Base-by-base conservation (phyloP, 805 yeast genomes). In the Kodamaea laetipori region DNA sequence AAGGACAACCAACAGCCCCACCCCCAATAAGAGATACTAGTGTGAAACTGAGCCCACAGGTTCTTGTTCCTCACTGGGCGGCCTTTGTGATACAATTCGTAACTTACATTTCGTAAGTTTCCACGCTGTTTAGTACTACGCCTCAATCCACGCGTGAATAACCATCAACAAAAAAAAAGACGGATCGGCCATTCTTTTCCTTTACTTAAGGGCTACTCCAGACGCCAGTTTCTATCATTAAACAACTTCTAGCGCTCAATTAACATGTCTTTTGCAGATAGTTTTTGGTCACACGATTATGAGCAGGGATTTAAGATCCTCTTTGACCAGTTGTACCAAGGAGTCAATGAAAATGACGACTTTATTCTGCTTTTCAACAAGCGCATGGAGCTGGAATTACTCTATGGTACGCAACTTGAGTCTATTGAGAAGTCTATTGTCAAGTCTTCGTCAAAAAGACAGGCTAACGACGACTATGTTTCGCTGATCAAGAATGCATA, bases 231-330 rank as follows among this genome's bases (percentile, higher is more conserved):
- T n/a, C n/a, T n/a, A n/a, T n/a, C n/a, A n/a, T n/a, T n/a, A n/a
- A n/a, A n/a, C n/a, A n/a, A n/a, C n/a, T n/a, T n/a, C n/a, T n/a
- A n/a, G n/a, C 31, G 31, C 17, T 12, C 6, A 10, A 30, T 16
- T n/a, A 27, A 19, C 25, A 71, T 71, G 76, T 78, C 87, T 15
- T 84, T 86, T 65, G 80, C 87, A 4, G 88, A 84, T 52, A 78
- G 82, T 53, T 86, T 86, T 64, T 86, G 95, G 95, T 73, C 89
- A 6, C 70, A 69, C 21, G 90, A 84, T 56, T 80, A 82, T 55
- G 65, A 71, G 10, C 64, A 74, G 63, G 82, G 86, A 27, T 62
- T 77, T 37, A 67, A 72, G 39, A 63, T 67, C 2, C 65, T 82
- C 6, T 82, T 81, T 51, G 69, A 65, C 16, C 77, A 77, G 50